Percentiles rank a stretch among this genome's conserved stretches.
phyloP scores from a whole-genome alignment of 225 moss, liverwort and hornwort genomes.

The Physcomitrium patens region DNA sequence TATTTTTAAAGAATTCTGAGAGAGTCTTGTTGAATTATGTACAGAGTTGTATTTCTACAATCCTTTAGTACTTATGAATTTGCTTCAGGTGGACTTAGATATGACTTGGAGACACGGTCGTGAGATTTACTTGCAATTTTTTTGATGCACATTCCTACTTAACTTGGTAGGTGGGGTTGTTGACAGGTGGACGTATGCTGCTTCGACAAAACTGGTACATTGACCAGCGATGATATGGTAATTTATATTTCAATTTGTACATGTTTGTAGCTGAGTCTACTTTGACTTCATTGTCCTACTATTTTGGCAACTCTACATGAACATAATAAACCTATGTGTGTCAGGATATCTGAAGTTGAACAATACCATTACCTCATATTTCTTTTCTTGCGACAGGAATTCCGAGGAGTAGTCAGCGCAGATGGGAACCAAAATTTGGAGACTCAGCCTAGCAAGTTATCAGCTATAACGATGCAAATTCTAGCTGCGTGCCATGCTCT shows the following conservation, averaged over 20 bases:
- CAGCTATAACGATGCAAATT: constrained; percentile 65
- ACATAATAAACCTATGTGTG: background rate
- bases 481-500: constrained; percentile 95
- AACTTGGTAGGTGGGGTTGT: constrained; percentile 22
- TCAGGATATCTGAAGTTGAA: background rate
- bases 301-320: constrained; percentile 12
- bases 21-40: constrained; percentile 24
- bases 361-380: background rate
- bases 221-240: constrained; percentile 99
- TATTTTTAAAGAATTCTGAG: background rate
- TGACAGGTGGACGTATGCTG: constrained; percentile 97
- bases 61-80: background rate
- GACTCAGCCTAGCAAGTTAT: constrained; percentile 69
- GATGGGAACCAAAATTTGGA: constrained; percentile 59
- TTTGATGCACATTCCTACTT: background rate
- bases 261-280: background rate
- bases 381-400: constrained; percentile 63
- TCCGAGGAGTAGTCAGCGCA: constrained; percentile 82
- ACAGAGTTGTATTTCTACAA: background rate
- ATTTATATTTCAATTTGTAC: constrained; percentile 8
- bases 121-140: background rate
- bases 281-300: constrained; percentile 6
- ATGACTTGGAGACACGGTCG: background rate
- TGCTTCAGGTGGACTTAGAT: background rate
- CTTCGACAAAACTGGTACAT: constrained; percentile 98